phyloP scores from a whole-genome alignment of 2,329 filamentous ascomycete genomes.

The Penicillium corylophilum region DNA sequence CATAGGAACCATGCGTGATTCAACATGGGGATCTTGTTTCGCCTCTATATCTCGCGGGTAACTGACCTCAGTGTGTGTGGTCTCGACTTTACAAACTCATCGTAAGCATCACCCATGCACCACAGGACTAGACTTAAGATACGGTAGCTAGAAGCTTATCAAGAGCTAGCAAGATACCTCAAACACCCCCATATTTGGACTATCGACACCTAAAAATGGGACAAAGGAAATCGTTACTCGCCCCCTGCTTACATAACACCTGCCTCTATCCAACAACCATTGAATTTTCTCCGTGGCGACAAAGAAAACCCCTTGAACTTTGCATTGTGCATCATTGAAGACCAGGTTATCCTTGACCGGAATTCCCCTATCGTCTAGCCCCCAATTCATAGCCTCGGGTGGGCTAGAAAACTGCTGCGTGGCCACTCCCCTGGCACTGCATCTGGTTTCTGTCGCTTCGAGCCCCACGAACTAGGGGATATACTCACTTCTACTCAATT shows the following conservation, averaged over 20 bases:
- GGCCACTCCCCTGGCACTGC: not conserved
- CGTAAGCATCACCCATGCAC: too few species aligned
- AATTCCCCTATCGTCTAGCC: not conserved
- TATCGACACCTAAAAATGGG: not conserved
- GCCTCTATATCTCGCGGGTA: too few species aligned
- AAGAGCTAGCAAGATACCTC: too few species aligned
- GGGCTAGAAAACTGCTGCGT: not conserved
- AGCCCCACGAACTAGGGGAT: conserved; percentile 5
- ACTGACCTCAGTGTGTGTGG: too few species aligned
- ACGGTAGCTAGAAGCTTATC: too few species aligned
- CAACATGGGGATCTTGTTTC: not conserved
- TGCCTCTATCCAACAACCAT: conserved; percentile 10
- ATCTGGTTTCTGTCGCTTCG: conserved; percentile 2
- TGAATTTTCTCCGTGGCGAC: conserved; percentile 21
- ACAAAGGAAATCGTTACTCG: not conserved
- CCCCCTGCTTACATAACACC: conserved; percentile 13
- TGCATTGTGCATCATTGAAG: not conserved
- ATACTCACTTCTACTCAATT: not conserved
- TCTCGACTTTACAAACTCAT: too few species aligned
- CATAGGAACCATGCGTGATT: not conserved
- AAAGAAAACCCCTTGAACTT: conserved; percentile 2
- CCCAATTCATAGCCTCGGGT: not conserved
- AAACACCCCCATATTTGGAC: not conserved
- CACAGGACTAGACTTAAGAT: too few species aligned
- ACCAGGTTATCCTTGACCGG: not conserved